A percentile compares a stretch with the other conserved stretches of the same genome.
phyloP scores from a whole-genome alignment of 139 green algal species.

The Parachlorella kessleri region DNA sequence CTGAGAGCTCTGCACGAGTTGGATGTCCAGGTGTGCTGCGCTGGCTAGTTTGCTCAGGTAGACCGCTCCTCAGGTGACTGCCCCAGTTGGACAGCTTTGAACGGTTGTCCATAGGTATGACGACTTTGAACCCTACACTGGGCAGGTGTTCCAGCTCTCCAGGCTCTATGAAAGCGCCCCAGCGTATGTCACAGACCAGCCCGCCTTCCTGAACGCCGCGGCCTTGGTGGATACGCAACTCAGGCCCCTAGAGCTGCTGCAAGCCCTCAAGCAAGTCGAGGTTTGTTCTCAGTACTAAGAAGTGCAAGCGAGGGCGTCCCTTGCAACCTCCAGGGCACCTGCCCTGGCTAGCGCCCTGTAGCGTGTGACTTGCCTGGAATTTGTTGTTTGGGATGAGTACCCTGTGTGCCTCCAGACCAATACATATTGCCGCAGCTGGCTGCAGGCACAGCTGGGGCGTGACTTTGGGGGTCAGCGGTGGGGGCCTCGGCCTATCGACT shows the following conservation, averaged over 20 bases:
- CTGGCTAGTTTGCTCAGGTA: background rate
- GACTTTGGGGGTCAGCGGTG: constrained; percentile 60
- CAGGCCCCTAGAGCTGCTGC: constrained; percentile 62
- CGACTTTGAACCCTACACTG: background rate
- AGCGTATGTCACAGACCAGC: constrained; percentile 85
- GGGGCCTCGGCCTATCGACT: constrained; percentile 91
- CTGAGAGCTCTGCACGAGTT: constrained; percentile 4
- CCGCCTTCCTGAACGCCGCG: constrained; percentile 88
- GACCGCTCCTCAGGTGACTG: background rate
- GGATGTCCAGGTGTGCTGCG: background rate
- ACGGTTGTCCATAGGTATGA: background rate
- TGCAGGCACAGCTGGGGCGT: constrained; percentile 55
- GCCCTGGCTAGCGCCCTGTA: too few species aligned
- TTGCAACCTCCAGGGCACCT: too few species aligned
- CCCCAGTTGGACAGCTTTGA: background rate
- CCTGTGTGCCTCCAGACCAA: too few species aligned
- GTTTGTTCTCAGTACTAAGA: too few species aligned
- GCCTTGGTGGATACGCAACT: constrained; percentile 68
- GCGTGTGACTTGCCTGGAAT: background rate
- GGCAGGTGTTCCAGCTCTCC: constrained; percentile 67
- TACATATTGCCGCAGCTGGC: too few species aligned
- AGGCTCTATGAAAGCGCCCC: constrained; percentile 88
- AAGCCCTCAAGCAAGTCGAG: constrained; percentile 80
- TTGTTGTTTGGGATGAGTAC: background rate
- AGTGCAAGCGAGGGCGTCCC: too few species aligned